Conservation (phyloP, 108 stramenopile species). For the Skeletonema tropicum region DNA sequence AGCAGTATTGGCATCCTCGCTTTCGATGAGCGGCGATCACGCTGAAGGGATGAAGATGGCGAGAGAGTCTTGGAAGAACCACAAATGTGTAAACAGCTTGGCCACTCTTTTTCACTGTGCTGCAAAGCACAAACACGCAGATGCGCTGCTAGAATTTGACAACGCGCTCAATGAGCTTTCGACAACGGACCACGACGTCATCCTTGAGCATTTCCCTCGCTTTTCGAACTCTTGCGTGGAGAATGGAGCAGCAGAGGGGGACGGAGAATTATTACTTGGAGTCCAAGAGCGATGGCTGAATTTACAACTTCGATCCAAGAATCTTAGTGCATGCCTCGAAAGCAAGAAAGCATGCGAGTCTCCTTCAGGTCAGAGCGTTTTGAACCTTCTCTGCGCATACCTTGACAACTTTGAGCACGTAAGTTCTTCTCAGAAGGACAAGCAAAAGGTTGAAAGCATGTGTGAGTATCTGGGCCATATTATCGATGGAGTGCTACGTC, state of each 20-base stretch:
- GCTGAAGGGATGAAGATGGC: slow-evolving; percentile 28
- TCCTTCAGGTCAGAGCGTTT: slow-evolving; percentile 20
- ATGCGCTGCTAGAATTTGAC: slow-evolving; percentile 45
- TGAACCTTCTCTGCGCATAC: slow-evolving; percentile 42
- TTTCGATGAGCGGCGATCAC: slow-evolving; percentile 37
- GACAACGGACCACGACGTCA: slow-evolving; percentile 12
- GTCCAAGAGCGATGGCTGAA: slow-evolving; percentile 49
- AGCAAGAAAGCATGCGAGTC: background rate
- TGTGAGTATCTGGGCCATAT: slow-evolving; percentile 38
- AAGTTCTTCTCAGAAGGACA: slow-evolving; percentile 15
- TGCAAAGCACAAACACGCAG: slow-evolving; percentile 32
- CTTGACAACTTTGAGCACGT: slow-evolving; percentile 39
- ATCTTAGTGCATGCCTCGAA: slow-evolving; percentile 9
- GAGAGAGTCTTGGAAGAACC: slow-evolving; percentile 40
- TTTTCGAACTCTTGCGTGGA: slow-evolving; percentile 44
- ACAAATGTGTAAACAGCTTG: slow-evolving; percentile 33
- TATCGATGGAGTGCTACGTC: slow-evolving; percentile 16
- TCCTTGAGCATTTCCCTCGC: slow-evolving; percentile 40
- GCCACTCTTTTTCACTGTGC: slow-evolving; percentile 46
- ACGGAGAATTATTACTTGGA: slow-evolving; percentile 30
- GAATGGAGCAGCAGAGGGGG: slow-evolving; percentile 17
- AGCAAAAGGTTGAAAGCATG: background rate
- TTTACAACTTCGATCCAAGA: slow-evolving; percentile 32
- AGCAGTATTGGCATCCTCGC: slow-evolving; percentile 37
- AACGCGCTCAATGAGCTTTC: slow-evolving; percentile 43